Conservation (phyloP, 2,329 filamentous ascomycete genomes). For the Metarhizium guizhouense region DNA sequence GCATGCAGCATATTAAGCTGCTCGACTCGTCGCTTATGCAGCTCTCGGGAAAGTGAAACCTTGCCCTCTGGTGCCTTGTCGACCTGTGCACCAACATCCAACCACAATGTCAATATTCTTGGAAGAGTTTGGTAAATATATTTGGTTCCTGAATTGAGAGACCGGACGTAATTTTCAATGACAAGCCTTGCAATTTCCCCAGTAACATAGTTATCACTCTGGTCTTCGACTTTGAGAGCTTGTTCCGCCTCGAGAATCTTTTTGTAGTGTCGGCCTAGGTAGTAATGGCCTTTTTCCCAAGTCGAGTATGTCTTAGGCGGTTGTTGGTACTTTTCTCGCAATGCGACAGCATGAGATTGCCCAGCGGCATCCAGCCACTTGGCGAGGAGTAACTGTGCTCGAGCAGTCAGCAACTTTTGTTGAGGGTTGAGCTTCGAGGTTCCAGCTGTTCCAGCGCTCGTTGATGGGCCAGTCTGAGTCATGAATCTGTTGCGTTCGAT, state of each 20-base stretch:
- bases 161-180: constrained; percentile 87
- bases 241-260: constrained; percentile 90
- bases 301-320: constrained; percentile 60
- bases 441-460: constrained; percentile 23
- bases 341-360: constrained; percentile 74
- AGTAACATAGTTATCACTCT: constrained; percentile 65
- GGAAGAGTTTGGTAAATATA: constrained; percentile 94
- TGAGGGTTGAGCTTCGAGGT: constrained; percentile 32
- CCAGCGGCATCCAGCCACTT: constrained; percentile 97
- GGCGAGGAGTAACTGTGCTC: constrained; percentile 80
- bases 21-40: constrained; percentile 48
- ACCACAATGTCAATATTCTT: constrained; percentile 84
- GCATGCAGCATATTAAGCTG: constrained; percentile 62
- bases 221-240: constrained; percentile 63
- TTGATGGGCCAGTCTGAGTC: constrained; percentile 30
- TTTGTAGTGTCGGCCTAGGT: constrained; percentile 93
- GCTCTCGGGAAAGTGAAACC: constrained; percentile 41
- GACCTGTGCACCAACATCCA: constrained; percentile 76
- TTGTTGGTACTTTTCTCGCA: constrained; percentile 74
- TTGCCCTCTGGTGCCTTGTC: constrained; percentile 52
- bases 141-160: constrained; percentile 81
- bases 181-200: constrained; percentile 84
- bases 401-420: constrained; percentile 55
- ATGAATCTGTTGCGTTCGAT: constrained; percentile 75
- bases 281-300: constrained; percentile 98